phyloP scores from a whole-genome alignment of 306 rosid genomes.

The Medicago arabica region DNA sequence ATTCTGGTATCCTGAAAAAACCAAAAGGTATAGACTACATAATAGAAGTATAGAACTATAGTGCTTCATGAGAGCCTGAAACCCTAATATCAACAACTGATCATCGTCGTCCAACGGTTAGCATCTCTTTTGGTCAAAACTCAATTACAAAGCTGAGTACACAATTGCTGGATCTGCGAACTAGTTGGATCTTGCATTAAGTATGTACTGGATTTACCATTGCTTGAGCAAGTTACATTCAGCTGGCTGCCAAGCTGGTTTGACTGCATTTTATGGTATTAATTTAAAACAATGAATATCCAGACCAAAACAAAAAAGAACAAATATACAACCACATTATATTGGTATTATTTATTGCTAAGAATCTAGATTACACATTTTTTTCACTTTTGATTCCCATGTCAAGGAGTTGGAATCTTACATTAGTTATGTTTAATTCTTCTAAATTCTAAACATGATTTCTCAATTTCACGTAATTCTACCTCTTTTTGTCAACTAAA shows the following conservation, averaged over 20 bases:
- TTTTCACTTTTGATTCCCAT: not conserved
- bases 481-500: not conserved
- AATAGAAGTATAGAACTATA: conserved; percentile 32
- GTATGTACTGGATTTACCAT: conserved; percentile 63
- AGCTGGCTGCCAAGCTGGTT: conserved; percentile 73
- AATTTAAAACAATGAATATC: conserved; percentile 28
- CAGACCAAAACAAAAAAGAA: not conserved
- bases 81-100: conserved; percentile 39
- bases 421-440: not conserved
- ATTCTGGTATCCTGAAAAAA: not conserved
- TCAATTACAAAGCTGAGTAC: conserved; percentile 77
- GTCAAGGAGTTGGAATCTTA: not conserved
- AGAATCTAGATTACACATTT: not conserved
- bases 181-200: conserved; percentile 50
- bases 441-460: not conserved
- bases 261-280: conserved; percentile 61
- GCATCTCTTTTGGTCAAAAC: conserved; percentile 33
- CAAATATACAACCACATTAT: not conserved
- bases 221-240: conserved; percentile 80
- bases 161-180: conserved; percentile 78
- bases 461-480: not conserved
- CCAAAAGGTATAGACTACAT: conserved; percentile 28
- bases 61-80: conserved; percentile 34
- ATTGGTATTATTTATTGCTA: not conserved
- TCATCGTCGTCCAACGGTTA: conserved; percentile 29